phyloP scores from a whole-genome alignment of 2,329 filamentous ascomycete species.

The Tolypocladium inflatum region DNA sequence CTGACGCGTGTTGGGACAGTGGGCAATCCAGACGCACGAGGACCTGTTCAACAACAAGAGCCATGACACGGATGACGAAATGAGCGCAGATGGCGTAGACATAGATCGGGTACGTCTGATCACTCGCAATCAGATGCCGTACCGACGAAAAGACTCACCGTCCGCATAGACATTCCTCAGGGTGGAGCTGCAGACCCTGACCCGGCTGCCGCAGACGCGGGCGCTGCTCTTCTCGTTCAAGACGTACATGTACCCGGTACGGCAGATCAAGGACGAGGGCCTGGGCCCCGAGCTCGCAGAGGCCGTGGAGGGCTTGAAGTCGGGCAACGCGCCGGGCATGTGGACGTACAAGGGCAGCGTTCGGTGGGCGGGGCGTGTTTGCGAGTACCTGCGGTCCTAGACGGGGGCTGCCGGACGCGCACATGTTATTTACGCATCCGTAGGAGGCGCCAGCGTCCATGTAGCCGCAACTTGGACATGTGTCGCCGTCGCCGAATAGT shows the following conservation, averaged over 20 bases:
- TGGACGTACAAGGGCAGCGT: constrained; percentile 41
- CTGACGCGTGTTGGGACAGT: constrained; percentile 20
- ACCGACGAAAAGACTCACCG: not conserved
- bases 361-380: constrained; percentile 37
- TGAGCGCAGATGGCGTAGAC: constrained; percentile 26
- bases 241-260: constrained; percentile 40
- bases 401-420: not conserved
- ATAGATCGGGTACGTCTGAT: constrained; percentile 21
- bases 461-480: too few relatives aligned
- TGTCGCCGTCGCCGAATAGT: too few relatives aligned
- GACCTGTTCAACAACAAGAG: constrained; percentile 28
- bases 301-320: constrained; percentile 40
- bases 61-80: constrained; percentile 24
- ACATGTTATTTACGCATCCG: not conserved
- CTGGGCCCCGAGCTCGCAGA: constrained; percentile 35
- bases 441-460: too few relatives aligned
- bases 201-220: constrained; percentile 34
- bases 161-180: constrained; percentile 25
- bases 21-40: constrained; percentile 35
- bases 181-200: constrained; percentile 43
- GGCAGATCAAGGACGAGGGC: constrained; percentile 39
- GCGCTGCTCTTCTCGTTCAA: constrained; percentile 47
- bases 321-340: constrained; percentile 44
- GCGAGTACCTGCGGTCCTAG: constrained; percentile 32
- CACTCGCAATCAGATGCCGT: not conserved